Conservation (phyloP, 1,284 basidiomycete species). For the Marasmius tenuissimus region DNA sequence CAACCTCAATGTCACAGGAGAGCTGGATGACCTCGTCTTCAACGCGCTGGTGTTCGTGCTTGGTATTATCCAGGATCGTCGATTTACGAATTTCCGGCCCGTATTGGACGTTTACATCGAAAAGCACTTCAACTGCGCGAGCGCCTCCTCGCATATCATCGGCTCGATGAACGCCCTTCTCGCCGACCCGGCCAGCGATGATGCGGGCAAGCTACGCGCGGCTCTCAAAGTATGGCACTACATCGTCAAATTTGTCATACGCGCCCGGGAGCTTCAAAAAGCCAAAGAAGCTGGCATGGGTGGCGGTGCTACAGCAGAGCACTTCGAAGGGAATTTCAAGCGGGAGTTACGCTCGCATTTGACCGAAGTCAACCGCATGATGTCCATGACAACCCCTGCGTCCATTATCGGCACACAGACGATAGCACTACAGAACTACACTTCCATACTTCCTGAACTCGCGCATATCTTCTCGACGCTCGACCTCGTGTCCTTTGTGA, state of each 20-base stretch:
- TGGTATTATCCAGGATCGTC: slow-evolving; percentile 88
- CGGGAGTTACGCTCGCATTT: slow-evolving; percentile 78
- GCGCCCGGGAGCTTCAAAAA: slow-evolving; percentile 87
- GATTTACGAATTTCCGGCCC: slow-evolving; percentile 95
- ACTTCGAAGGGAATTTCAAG: slow-evolving; percentile 86
- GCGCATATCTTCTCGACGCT: slow-evolving; percentile 76
- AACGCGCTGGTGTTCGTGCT: slow-evolving; percentile 89
- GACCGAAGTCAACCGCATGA: slow-evolving; percentile 83
- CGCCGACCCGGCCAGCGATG: slow-evolving; percentile 72
- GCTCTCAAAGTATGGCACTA: slow-evolving; percentile 97
- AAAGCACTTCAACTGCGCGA: slow-evolving; percentile 80
- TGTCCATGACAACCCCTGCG: slow-evolving; percentile 77
- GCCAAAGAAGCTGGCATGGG: slow-evolving; percentile 77
- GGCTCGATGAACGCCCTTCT: slow-evolving; percentile 87
- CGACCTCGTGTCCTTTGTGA: slow-evolving; percentile 85
- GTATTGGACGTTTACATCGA: slow-evolving; percentile 94
- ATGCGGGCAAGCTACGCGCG: slow-evolving; percentile 78
- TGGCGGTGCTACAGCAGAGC: slow-evolving; percentile 78
- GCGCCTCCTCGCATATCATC: slow-evolving; percentile 81
- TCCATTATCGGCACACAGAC: slow-evolving; percentile 96
- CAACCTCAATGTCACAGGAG: slow-evolving; percentile 68
- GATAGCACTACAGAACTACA: slow-evolving; percentile 91
- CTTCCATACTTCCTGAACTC: slow-evolving; percentile 88
- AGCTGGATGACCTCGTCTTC: slow-evolving; percentile 88
- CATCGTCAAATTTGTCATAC: slow-evolving; percentile 91